Evolutionary conservation across 345 rosid genomes (phyloP), one percentile per base, ranked within the genome.

Genomic region (Pistacia atlantica): DNA sequence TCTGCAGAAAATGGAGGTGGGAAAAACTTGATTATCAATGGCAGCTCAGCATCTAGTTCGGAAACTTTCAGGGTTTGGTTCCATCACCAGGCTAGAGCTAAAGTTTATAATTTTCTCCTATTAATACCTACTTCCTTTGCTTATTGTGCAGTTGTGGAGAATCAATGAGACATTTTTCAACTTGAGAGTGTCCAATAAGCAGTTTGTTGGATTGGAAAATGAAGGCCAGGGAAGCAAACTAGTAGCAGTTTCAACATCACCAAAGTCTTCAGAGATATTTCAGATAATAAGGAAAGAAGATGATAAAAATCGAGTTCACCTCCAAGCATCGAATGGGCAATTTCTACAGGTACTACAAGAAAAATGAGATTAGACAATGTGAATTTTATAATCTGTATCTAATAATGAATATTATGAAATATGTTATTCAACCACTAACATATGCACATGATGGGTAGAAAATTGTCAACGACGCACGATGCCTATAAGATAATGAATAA

Each of bases 1-100:
- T 48, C 72, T 14, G 54, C 84, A 16, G 81, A 78, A 78, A 63
- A 78, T 65, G 84, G 87, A 3, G 83, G 80, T 17, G 87, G 86
- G 46, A 65, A 54, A 16, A 51, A 64, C 1, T 33, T 81, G 14
- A 72, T 79, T 10, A 81, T 78, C 73, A 81, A 79, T 22, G 73
- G 82, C 2, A 1, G 71, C 72, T 69, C 73, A 5, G 71, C 83
- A 45, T 72, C 76, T 45, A 57, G 12, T 22, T 81, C 85, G 83
- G 82, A 86, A 77, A 81, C 80, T 62, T 81, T 83, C 82, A 69
- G 71, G 81, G 87, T 79, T 28, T 14, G 76, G 7, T 12, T 8
- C 13, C 33, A 31, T 31, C 33, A 31, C 33, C 33, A 31, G 33
- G 3, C 33, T 31, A 31, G 17, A 52, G 56, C 17, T 5, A 52